These are phyloP conservation scores for Mucor irregularis DNA, from an alignment of 371 early-diverging fungal species.

Conservation along the genomic window DNA sequence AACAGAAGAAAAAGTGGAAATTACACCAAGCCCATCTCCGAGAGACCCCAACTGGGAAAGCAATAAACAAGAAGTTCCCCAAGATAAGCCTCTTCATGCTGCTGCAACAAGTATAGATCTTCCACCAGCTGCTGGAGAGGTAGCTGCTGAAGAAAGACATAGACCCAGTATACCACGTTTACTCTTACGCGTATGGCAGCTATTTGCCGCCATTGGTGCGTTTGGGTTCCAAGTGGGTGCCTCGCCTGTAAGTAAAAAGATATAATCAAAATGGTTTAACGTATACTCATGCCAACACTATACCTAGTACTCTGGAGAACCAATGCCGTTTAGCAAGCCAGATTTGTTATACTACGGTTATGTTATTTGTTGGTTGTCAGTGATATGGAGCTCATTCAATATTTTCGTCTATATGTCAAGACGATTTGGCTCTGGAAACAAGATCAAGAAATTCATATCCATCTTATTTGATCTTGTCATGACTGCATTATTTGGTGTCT, in stretches of 20 bases:
- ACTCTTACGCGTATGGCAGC: constrained; percentile 30
- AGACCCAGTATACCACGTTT: constrained; percentile 9
- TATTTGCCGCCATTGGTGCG: constrained; percentile 33
- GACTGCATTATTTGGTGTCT: constrained; percentile 35
- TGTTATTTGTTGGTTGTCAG: constrained; percentile 23
- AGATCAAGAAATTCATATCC: constrained; percentile 27
- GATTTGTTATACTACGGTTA: constrained; percentile 29
- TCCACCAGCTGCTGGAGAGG: background rate
- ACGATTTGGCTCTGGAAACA: constrained; percentile 26
- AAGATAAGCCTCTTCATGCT: constrained; percentile 5
- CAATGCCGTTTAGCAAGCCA: constrained; percentile 16
- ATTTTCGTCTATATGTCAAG: constrained; percentile 33
- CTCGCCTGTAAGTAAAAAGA: constrained; percentile 25
- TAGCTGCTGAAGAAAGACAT: background rate
- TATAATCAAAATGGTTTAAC: background rate
- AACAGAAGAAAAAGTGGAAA: constrained; percentile 2
- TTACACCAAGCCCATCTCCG: background rate
- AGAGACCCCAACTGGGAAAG: background rate
- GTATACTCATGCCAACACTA: background rate
- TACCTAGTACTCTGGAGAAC: constrained; percentile 19
- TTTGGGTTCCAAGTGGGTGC: constrained; percentile 48
- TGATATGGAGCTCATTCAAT: constrained; percentile 29
- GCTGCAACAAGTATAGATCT: constrained; percentile 6
- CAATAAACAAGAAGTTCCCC: constrained; percentile 9
- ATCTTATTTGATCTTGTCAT: constrained; percentile 24